These are phyloP conservation scores for Solidago caesia DNA, from an alignment of 129 eudicot genomes.

Conservation along the genomic window DNA sequence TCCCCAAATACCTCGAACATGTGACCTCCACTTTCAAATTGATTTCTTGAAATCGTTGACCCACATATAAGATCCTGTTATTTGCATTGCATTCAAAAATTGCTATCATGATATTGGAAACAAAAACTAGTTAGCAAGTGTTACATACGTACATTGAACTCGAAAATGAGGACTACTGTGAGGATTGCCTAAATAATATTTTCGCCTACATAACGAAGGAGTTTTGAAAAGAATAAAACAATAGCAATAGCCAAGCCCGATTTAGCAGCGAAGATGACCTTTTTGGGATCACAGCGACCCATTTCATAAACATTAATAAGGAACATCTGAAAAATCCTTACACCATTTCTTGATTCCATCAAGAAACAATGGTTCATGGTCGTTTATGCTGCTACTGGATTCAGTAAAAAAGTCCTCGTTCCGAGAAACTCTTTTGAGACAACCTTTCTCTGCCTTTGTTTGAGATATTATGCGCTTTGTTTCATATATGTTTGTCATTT, in stretches of 20 bases:
- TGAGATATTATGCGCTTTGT: neutral
- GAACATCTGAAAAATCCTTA: conserved; percentile 24
- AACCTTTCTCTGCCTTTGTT: conserved; percentile 57
- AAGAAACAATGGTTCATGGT: conserved; percentile 3
- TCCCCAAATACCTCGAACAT: too few relatives aligned
- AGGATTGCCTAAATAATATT: conserved; percentile 84
- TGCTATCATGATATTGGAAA: neutral
- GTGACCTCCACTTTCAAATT: too few relatives aligned
- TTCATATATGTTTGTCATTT: too few relatives aligned
- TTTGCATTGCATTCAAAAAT: too few relatives aligned
- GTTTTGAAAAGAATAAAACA: conserved; percentile 65
- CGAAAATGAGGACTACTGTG: conserved; percentile 82
- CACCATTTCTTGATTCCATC: conserved; percentile 30
- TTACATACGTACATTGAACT: conserved; percentile 72
- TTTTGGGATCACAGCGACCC: conserved; percentile 74
- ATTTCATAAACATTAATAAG: conserved; percentile 37
- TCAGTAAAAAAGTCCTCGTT: conserved; percentile 34
- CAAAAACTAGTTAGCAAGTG: neutral
- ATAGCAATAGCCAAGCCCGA: conserved; percentile 70
- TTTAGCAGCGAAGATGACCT: conserved; percentile 65
- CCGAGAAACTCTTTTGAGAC: conserved; percentile 41
- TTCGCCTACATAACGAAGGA: conserved; percentile 43
- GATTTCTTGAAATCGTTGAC: too few relatives aligned
- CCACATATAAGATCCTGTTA: too few relatives aligned
- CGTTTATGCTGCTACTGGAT: conserved; percentile 2